Percentiles rank a stretch among this genome's conserved stretches.
These are phyloP conservation scores for Lenzites betulinus DNA, from an alignment of 768 basidiomycete genomes.

Conservation along the genomic window DNA sequence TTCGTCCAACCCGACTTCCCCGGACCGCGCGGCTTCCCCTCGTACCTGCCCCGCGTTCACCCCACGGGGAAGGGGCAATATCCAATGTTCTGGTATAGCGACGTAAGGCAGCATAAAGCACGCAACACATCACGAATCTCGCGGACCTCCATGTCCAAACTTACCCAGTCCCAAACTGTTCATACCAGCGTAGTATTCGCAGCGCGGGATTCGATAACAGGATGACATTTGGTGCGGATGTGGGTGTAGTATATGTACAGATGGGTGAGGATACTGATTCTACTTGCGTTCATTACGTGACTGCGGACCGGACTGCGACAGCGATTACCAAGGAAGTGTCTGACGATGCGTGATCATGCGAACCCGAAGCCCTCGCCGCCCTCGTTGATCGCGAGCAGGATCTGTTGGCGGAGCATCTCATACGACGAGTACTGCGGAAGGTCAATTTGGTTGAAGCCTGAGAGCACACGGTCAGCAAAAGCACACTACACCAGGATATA, in stretches of 20 bases:
- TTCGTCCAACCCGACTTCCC: constrained; percentile 2
- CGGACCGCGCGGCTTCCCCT: background rate
- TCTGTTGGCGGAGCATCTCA: constrained; percentile 90
- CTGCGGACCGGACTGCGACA: constrained; percentile 1
- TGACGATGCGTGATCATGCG: constrained; percentile 37
- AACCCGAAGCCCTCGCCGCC: constrained; percentile 97
- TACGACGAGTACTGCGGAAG: constrained; percentile 94
- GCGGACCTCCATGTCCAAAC: no score
- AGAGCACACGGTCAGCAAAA: constrained; percentile 18
- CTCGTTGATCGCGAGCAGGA: constrained; percentile 92
- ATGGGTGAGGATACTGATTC: constrained; percentile 9
- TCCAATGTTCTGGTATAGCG: no score
- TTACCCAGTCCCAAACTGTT: no score
- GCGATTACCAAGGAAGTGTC: constrained; percentile 1
- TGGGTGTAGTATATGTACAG: constrained; percentile 21
- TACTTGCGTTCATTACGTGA: constrained; percentile 16
- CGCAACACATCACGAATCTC: no score
- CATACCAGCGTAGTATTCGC: no score
- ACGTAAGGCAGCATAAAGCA: no score
- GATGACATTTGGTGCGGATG: constrained; percentile 5
- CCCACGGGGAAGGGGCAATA: background rate
- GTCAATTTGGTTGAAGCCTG: constrained; percentile 94
- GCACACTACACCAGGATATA: constrained; percentile 5
- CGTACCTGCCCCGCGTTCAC: background rate
- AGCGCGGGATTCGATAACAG: background rate